Evolutionary conservation across 2,329 filamentous ascomycete species (phyloP), one percentile per base, ranked within the genome.

Genomic region (Diplodia sapinea): DNA sequence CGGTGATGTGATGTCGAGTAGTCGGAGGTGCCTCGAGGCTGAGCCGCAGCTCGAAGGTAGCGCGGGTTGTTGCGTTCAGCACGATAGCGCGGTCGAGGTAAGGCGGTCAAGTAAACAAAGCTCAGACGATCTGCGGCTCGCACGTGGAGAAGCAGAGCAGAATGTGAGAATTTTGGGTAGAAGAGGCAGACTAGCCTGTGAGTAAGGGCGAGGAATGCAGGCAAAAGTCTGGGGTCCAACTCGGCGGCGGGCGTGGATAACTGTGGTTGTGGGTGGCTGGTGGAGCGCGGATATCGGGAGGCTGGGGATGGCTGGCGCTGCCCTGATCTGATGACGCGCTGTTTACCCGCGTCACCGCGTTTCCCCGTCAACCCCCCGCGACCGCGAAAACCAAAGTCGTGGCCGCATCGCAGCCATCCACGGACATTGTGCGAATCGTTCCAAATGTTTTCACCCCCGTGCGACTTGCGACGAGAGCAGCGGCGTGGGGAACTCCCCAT

Each of bases 271-370:
- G 57, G 26, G 26, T 36, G 23, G 40, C 8, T 63, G 59, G 57
- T 20, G 56, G 1, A 12, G 59, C 59, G 59, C 43, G 59, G n/a
- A 51, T 63, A 63, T 63, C 9, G 59, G n/a, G 59, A 51, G 59
- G 59, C 59, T 63, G 59, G 59, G 20, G 51, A 36, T 20, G 43
- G 40, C 40, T 31, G 38, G 38, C 6, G 23, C 36, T 61, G 56
- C 47, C n/a, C 43, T 49, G 23, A 38, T 12, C 43, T 47, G 23
- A 51, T 62, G 57, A 62, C 59, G 59, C 33, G 59, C 59, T 63
- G 59, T 63, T 63, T 63, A 63, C 59, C 4, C n/a, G 29, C 43
- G 59, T 63, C 38, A 13, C 59, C 59, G 29, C 43, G 59, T 63
- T 51, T 13, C 59, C 59, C 23, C 59, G 17, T 26, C 59, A 63